Evolutionary conservation across 2,329 filamentous ascomycete species (phyloP).

Genomic region (Cladosporium phlei): DNA sequence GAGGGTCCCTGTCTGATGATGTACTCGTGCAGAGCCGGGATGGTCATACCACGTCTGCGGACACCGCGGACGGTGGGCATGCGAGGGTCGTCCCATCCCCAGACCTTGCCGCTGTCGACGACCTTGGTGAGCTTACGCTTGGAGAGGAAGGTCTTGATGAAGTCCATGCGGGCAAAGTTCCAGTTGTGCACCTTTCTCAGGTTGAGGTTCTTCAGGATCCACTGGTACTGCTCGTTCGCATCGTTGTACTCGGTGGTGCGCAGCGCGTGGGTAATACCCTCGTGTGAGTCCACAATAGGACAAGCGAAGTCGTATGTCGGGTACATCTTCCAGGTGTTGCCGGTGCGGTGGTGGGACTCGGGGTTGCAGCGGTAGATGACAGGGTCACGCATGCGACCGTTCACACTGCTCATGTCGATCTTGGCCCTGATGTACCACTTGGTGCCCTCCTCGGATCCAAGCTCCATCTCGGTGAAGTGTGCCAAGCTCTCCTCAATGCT

Average conservation of each 20-base stretch:
- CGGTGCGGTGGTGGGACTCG: conserved; percentile 69
- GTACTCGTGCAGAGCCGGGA: conserved; percentile 74
- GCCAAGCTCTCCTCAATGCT: conserved; percentile 77
- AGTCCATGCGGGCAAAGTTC: conserved; percentile 82
- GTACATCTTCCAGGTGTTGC: conserved; percentile 76
- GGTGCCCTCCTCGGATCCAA: conserved; percentile 69
- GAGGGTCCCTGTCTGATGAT: conserved; percentile 80
- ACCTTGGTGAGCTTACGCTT: conserved; percentile 84
- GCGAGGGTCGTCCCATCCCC: conserved; percentile 81
- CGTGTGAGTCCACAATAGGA: conserved; percentile 72
- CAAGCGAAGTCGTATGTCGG: conserved; percentile 84
- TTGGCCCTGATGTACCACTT: conserved; percentile 92
- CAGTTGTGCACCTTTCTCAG: conserved; percentile 76
- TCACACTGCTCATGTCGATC: conserved; percentile 84
- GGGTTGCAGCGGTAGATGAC: conserved; percentile 95
- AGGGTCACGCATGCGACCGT: conserved; percentile 93
- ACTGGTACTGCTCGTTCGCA: conserved; percentile 80
- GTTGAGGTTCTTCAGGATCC: conserved; percentile 71
- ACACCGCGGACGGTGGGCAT: conserved; percentile 83
- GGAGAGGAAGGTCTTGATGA: conserved; percentile 74
- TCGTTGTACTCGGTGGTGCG: conserved; percentile 84
- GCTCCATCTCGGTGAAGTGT: conserved; percentile 91
- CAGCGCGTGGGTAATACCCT: conserved; percentile 78
- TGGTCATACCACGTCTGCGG: conserved; percentile 70
- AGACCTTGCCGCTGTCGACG: conserved; percentile 69